Base-by-base conservation (phyloP, 2,329 filamentous ascomycete species). In the Coleophoma cylindrospora region DNA sequence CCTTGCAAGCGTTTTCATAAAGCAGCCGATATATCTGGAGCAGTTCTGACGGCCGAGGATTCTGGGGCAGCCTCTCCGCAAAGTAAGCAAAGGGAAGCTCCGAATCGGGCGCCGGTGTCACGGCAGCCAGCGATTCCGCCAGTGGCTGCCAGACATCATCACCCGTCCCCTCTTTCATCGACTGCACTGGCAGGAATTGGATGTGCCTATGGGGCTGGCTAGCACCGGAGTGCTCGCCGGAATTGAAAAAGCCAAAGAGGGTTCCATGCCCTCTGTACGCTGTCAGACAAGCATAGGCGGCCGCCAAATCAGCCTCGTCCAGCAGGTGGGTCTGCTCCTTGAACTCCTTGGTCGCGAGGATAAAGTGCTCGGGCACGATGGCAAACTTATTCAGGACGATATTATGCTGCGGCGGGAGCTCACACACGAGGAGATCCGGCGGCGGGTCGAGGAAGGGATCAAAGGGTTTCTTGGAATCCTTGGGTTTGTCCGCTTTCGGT, bases 321-420 rank as follows among this genome's bases (percentile, higher is more conserved):
- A 90, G 72, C 5, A 84, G 61, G 56, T 85, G 71, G 2, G 80
- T 83, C 70, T 90, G 86, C n/a, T 71, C 69, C 61, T 81, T 79
- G 63, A 83, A 82, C 1, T 69, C 65, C n/a, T 69, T 77, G 0
- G 86, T 90, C 0, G 81, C 79, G 44, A 90, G 74, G 57, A 90
- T 87, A 63, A 87, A 87, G 68, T 90, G 86, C 59, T 83, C 76
- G 0, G 79, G 76, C 34, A 87, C 83, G 45, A 90, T 69, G 45
- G 86, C 84, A 59, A 86, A 90, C 66, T 89, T 90, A 72, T 90
- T 90, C 38, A 90, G 71, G 1, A 90, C 80, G 40, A 89, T 73
- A 51, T 76, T 74, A 65, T 90, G 85, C 9, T 70, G 65, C 0
- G 79, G 70, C 1, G 70, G 71, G 8, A 87, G 61, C 14, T 76